These are phyloP conservation scores for Sclerotinia glacialis DNA, from an alignment of 2,329 filamentous ascomycete species.

Conservation along the genomic window DNA sequence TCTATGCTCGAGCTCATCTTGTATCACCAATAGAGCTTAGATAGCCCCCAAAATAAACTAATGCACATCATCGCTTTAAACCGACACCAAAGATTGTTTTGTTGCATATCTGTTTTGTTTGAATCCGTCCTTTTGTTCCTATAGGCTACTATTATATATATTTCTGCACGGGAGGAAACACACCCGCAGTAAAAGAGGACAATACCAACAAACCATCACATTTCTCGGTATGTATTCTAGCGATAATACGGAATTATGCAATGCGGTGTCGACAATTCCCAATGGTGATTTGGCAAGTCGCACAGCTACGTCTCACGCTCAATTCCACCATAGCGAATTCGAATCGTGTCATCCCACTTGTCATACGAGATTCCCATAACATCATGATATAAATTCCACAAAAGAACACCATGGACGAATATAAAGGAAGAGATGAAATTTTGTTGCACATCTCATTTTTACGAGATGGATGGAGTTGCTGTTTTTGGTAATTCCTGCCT, in stretches of 20 bases:
- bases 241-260: background rate
- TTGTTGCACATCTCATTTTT: conserved; percentile 6
- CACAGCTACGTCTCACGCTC: background rate
- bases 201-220: background rate
- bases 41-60: background rate
- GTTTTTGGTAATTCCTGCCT: background rate
- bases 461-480: background rate
- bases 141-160: background rate
- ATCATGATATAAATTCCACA: background rate
- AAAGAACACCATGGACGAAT: background rate
- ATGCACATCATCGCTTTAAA: background rate
- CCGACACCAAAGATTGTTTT: too few relatives aligned
- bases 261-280: background rate
- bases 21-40: background rate
- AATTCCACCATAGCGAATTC: background rate
- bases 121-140: background rate
- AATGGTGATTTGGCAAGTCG: background rate
- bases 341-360: background rate
- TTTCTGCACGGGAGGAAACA: background rate
- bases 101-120: background rate
- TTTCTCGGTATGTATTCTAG: background rate
- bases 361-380: conserved; percentile 8
- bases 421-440: background rate
- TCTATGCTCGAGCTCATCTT: background rate
- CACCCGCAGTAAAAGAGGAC: too few relatives aligned